phyloP scores from a whole-genome alignment of 2,329 filamentous ascomycete genomes.

The Lachnellula cervina region DNA sequence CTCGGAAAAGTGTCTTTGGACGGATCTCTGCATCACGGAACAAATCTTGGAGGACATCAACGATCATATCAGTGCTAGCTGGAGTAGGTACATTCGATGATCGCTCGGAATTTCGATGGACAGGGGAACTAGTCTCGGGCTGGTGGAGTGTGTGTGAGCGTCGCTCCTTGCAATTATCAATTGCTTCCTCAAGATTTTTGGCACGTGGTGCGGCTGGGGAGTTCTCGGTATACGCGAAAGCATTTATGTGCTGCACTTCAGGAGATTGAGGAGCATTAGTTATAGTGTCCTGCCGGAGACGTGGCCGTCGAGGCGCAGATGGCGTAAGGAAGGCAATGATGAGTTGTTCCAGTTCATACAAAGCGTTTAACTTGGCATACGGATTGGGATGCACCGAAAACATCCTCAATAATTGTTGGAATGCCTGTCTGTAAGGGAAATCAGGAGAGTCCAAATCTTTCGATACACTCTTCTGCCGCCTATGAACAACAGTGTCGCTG shows the following conservation, averaged over 20 bases:
- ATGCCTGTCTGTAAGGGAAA: constrained; percentile 78
- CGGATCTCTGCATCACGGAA: constrained; percentile 64
- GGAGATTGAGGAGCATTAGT: constrained; percentile 55
- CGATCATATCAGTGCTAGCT: constrained; percentile 47
- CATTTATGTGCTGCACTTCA: constrained; percentile 25
- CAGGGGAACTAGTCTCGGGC: constrained; percentile 56
- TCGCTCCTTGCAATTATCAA: constrained; percentile 65
- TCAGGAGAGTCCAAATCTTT: constrained; percentile 38
- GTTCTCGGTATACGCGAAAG: constrained; percentile 26
- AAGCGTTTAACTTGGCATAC: constrained; percentile 73
- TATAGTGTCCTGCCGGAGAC: constrained; percentile 25
- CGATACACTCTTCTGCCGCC: constrained; percentile 18
- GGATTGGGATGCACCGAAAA: constrained; percentile 90
- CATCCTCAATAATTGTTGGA: constrained; percentile 72
- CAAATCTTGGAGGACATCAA: constrained; percentile 60
- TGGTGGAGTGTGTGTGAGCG: constrained; percentile 52
- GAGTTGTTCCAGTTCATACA: constrained; percentile 78
- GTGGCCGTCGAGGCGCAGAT: constrained; percentile 35
- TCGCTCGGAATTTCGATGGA: constrained; percentile 71
- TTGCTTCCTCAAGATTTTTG: constrained; percentile 58
- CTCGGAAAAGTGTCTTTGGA: constrained; percentile 77
- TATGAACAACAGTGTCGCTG: constrained; percentile 17
- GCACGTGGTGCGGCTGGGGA: constrained; percentile 31
- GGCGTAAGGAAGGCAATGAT: constrained; percentile 69
- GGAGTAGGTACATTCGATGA: constrained; percentile 52